Base-by-base conservation (phyloP, 768 basidiomycete genomes). In the Leccinum longicurvipes region DNA sequence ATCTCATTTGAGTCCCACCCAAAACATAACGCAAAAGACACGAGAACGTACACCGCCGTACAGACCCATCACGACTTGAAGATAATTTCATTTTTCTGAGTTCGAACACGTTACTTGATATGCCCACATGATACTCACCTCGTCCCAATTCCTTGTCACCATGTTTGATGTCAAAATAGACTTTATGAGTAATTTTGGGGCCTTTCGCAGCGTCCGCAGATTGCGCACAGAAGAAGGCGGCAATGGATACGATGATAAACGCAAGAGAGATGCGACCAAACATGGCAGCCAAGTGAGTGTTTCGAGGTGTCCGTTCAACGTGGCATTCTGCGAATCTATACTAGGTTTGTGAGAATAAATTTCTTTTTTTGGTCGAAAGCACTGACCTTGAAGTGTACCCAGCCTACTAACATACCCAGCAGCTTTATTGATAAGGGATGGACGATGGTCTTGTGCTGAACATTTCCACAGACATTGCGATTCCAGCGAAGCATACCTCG, bases 141-240 rank as follows among this genome's bases (percentile, higher is more conserved):
- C 95, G 82, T 52, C 96, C 96, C 44, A 98, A 50, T 49, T 85
- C 79, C 72, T 89, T 78, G 72, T 89, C 93, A 27, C 96, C 96
- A 74, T 97, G 95, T 64, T 88, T 86, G 55, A 98, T 86, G 72
- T 97, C 94, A 68, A 98, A 97, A 79, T 85, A 97, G 62, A 97
- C 87, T 74, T 89, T 93, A 82, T 90, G 77, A 46, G 96, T 97
- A 65, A 98, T 86, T 74, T 80, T 86, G 14, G 96, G 96, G 15
- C 89, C 87, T 65, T 92, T 95, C 29, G 83, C 82, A 12, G 93
- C 93, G 61, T 93, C 87, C 9, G 75, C 91, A 29, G 83, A 79
- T 68, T 84, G 82, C 4, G 80, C 82, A 64, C 83, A 87, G 74
- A 91, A 85, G 65, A 90, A 75, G 0, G 88, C 84, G 10, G 81